Conservation (phyloP, 345 rosid genomes). For the Orychophragmus violaceus region DNA sequence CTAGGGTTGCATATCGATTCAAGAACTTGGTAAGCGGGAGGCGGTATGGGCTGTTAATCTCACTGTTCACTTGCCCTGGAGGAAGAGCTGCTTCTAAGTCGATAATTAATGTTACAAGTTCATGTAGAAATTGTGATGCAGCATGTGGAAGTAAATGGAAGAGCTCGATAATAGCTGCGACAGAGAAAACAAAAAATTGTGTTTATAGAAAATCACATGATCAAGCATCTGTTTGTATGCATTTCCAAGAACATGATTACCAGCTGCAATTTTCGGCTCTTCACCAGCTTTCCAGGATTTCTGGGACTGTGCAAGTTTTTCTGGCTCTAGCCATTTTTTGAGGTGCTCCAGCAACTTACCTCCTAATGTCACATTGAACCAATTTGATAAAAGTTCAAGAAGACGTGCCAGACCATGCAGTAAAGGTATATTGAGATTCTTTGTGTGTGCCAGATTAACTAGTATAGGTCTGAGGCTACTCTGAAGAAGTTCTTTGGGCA, state of each 20-base stretch:
- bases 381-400: conserved; percentile 90
- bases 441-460: conserved; percentile 92
- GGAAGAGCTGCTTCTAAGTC: conserved; percentile 91
- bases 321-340: conserved; percentile 97
- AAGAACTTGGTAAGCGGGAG: conserved; percentile 89
- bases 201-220: conserved; percentile 18
- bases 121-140: conserved; percentile 91
- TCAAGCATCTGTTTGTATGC: neutral
- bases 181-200: conserved; percentile 18
- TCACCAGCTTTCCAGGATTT: conserved; percentile 98
- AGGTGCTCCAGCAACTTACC: conserved; percentile 96
- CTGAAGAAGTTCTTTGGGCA: conserved; percentile 99
- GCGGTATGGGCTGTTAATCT: conserved; percentile 96
- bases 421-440: conserved; percentile 97
- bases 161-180: conserved; percentile 94
- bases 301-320: conserved; percentile 84
- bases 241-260: conserved; percentile 33
- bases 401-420: conserved; percentile 94
- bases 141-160: conserved; percentile 97
- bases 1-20: conserved; percentile 86
- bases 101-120: conserved; percentile 83
- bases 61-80: conserved; percentile 83
- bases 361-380: conserved; percentile 98
- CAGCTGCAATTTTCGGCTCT: conserved; percentile 98
- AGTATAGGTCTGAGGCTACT: conserved; percentile 96